Conservation (phyloP, 1,139 yeast genomes). For the Torulaspora globosa region DNA sequence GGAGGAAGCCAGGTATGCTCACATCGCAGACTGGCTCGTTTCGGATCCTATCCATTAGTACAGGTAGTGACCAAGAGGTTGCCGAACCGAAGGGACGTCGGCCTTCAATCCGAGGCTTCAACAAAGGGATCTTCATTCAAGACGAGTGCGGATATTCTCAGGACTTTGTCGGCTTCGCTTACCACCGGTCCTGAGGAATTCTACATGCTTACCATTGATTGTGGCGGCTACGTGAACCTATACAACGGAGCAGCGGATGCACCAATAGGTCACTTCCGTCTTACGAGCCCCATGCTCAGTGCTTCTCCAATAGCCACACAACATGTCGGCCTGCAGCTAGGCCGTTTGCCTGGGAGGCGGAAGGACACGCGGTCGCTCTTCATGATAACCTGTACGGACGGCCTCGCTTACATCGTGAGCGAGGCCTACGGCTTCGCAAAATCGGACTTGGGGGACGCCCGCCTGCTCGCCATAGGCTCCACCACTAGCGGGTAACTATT, state of each 20-base stretch:
- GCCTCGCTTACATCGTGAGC: slow-evolving; percentile 23
- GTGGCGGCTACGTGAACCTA: neutral
- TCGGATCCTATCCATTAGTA: neutral
- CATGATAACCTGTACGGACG: slow-evolving; percentile 28
- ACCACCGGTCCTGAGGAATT: neutral
- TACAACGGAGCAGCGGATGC: neutral
- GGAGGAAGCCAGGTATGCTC: neutral
- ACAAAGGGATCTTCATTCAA: neutral
- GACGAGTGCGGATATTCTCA: neutral
- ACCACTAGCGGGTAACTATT: neutral
- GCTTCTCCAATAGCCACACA: slow-evolving; percentile 3
- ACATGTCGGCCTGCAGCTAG: neutral
- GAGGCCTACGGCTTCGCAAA: neutral
- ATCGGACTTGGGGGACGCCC: neutral
- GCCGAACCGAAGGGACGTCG: neutral
- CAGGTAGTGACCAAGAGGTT: neutral
- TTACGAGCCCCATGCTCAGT: slow-evolving; percentile 1
- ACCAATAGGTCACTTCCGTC: slow-evolving; percentile 1
- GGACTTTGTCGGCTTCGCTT: neutral
- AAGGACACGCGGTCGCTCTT: slow-evolving; percentile 21
- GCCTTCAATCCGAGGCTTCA: neutral
- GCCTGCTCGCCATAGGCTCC: neutral
- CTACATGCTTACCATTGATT: neutral
- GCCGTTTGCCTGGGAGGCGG: neutral
- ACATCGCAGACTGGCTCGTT: neutral